Conservation (phyloP, 2,329 filamentous ascomycete species). For the Calonectria crousiana region DNA sequence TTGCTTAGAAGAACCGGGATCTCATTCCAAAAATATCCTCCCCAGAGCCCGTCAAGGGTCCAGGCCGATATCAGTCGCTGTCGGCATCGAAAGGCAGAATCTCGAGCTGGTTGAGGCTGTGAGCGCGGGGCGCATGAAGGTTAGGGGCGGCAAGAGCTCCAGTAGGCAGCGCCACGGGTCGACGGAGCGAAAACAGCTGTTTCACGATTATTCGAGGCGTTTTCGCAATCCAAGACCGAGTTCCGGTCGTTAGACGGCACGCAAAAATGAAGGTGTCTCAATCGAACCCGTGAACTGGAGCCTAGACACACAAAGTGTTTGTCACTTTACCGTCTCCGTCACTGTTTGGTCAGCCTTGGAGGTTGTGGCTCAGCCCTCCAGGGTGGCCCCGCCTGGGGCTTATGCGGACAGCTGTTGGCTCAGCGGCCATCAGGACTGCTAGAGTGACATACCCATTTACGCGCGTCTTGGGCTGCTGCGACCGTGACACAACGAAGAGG, state of each 20-base stretch:
- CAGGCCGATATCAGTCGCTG: slow-evolving; percentile 47
- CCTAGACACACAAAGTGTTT: slow-evolving; percentile 39
- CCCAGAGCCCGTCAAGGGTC: slow-evolving; percentile 54
- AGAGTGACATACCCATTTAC: slow-evolving; percentile 1
- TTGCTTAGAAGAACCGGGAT: slow-evolving; percentile 31
- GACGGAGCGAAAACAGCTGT: neutral
- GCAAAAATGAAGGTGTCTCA: slow-evolving; percentile 37
- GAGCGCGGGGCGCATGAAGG: slow-evolving; percentile 46
- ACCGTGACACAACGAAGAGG: neutral
- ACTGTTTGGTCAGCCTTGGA: slow-evolving; percentile 46
- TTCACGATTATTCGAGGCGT: neutral
- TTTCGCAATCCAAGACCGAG: neutral
- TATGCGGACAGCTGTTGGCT: slow-evolving; percentile 13
- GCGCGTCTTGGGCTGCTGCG: neutral
- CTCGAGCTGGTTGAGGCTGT: slow-evolving; percentile 41
- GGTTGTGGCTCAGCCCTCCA: slow-evolving; percentile 45
- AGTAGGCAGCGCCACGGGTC: neutral
- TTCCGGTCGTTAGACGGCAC: slow-evolving; percentile 6
- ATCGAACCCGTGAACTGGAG: slow-evolving; percentile 42
- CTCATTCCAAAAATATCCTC: slow-evolving; percentile 45
- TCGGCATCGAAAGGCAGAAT: slow-evolving; percentile 51
- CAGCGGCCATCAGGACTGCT: neutral
- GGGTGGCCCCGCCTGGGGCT: slow-evolving; percentile 38
- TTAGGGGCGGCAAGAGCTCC: slow-evolving; percentile 18
- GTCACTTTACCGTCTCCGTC: slow-evolving; percentile 37